phyloP scores from a whole-genome alignment of 345 rosid species.

The Citrus inodora region DNA sequence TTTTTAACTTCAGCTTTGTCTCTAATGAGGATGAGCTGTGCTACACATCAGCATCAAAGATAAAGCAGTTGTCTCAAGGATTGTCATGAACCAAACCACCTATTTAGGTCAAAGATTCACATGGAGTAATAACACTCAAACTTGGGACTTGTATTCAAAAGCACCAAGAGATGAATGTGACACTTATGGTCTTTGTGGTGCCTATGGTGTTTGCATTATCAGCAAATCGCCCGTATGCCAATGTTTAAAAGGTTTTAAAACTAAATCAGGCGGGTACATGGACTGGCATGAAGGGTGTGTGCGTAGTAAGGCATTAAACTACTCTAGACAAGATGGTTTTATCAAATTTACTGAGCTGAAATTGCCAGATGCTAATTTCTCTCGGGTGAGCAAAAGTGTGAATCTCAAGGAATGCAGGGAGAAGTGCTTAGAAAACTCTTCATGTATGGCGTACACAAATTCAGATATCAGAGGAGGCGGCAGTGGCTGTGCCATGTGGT shows the following conservation, averaged over 20 bases:
- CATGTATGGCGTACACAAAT: conserved; percentile 36
- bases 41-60: not conserved
- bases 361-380: conserved; percentile 27
- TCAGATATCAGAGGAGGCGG: conserved; percentile 25
- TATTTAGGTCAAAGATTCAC: not conserved
- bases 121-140: conserved; percentile 1
- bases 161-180: conserved; percentile 9
- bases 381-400: conserved; percentile 15
- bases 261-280: not conserved
- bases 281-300: conserved; percentile 27
- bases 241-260: conserved; percentile 17
- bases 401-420: conserved; percentile 24
- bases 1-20: conserved; percentile 16
- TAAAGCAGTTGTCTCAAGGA: conserved; percentile 7
- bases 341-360: conserved; percentile 21
- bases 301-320: conserved; percentile 26
- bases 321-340: conserved; percentile 32
- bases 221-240: not conserved
- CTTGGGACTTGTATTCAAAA: conserved; percentile 7
- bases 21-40: conserved; percentile 11
- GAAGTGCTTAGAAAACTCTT: conserved; percentile 33
- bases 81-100: conserved; percentile 14
- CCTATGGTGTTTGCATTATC: conserved; percentile 5
- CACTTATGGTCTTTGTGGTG: conserved; percentile 14
- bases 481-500: conserved; percentile 37